phyloP scores from a whole-genome alignment of 139 green algal genomes.

The Chlamydomonas asymmetrica region DNA sequence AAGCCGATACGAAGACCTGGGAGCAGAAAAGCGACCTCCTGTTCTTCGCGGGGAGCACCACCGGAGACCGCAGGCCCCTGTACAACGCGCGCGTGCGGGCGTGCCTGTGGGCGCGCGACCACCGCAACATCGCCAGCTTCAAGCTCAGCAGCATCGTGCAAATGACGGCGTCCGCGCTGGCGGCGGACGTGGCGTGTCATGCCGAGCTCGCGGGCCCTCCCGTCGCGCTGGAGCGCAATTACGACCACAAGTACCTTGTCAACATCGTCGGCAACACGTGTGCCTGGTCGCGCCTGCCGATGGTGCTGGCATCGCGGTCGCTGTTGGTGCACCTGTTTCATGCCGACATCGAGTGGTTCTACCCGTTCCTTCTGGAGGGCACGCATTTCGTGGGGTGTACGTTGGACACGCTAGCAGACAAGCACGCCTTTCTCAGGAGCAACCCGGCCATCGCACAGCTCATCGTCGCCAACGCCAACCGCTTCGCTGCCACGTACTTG shows the following conservation, averaged over 20 bases:
- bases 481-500: not conserved
- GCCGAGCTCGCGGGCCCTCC: not conserved
- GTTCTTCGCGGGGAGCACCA: conserved; percentile 12
- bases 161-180: conserved; percentile 5
- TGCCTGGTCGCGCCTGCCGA: conserved; percentile 11
- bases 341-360: conserved; percentile 4
- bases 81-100: conserved; percentile 10
- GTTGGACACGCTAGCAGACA: not conserved
- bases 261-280: conserved; percentile 13
- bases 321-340: not conserved
- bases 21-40: not conserved
- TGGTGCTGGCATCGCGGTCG: not conserved
- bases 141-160: conserved; percentile 1
- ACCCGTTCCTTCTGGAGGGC: conserved; percentile 5
- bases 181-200: no score
- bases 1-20: not conserved
- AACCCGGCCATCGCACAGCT: not conserved
- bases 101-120: not conserved
- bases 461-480: not conserved
- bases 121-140: not conserved
- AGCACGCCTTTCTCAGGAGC: not conserved
- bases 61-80: not conserved
- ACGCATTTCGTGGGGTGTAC: conserved; percentile 1
- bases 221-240: conserved; percentile 3
- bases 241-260: not conserved